Base-by-base conservation (phyloP, 2,329 filamentous ascomycete species). In the Didymella keratinophila region DNA sequence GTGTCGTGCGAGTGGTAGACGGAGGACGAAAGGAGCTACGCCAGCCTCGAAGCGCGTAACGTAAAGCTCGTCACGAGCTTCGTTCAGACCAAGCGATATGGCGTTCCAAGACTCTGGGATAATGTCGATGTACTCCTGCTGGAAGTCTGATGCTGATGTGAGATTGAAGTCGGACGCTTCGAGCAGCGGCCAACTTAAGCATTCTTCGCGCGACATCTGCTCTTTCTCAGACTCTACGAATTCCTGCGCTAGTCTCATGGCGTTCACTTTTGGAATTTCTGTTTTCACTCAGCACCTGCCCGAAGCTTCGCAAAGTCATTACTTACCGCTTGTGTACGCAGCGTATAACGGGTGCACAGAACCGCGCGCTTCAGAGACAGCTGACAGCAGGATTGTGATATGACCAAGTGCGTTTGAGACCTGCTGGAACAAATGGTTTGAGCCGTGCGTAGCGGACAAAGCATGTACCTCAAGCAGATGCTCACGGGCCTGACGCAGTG, bases 101-200 rank as follows among this genome's bases (percentile, higher is more conserved):
- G 93, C 90, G 45, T 88, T 92, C 95, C 95, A 99, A 7, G 84
- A 82, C 37, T 82, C 79, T 0, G 95, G 96, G 6, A 99, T 87
- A 48, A 94, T 89, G 70, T 97, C 91, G 49, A 97, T 84, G 67
- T 93, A 97, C 44, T 93, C 86, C 62, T 84, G 83, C 72, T 94
- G 90, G 69, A 97, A 96, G 25, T 82, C 70, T 2, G 76, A 62
- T 1, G 78, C 70, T 3, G 79, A 70, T 16, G 78, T 73, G 65
- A 80, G 78, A 23, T 72, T 69, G 12, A 72, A 64, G 28, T 69
- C 74, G 10, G 58, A 72, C 16, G 64, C 50, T n/a, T 70, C 66
- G 2, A 74, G 64, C 54, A 75, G 65, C 58, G 78, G 78, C 83
- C 77, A 80, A 62, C 71, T 72, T 58, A 77, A 59, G 39, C 67